These are phyloP conservation scores for Micromonas pusilla DNA, from an alignment of 139 green algal genomes.

Conservation along the genomic window DNA sequence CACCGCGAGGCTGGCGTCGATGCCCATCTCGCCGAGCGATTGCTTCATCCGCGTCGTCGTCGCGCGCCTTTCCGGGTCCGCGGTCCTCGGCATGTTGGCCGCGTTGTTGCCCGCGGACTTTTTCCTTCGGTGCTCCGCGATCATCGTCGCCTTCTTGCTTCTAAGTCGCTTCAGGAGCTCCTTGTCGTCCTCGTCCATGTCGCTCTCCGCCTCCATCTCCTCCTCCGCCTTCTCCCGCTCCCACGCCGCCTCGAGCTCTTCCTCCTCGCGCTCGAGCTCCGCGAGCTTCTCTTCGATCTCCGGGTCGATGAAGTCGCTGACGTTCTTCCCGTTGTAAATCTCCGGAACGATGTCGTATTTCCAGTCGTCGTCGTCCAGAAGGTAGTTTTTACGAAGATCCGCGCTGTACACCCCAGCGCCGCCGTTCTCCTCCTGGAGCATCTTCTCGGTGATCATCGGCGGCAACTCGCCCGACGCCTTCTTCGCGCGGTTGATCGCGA, in stretches of 20 bases:
- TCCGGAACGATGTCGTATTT: constrained; percentile 96
- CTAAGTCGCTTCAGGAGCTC: constrained; percentile 58
- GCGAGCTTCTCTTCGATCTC: constrained; percentile 92
- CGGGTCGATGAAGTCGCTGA: constrained; percentile 93
- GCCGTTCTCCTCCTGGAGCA: constrained; percentile 78
- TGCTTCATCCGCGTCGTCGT: constrained; percentile 43
- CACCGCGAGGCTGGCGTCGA: constrained; percentile 74
- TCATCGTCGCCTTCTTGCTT: constrained; percentile 58
- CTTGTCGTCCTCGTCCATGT: constrained; percentile 30
- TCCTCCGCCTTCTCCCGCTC: constrained; percentile 57
- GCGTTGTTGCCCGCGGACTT: constrained; percentile 53
- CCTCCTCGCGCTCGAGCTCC: constrained; percentile 88
- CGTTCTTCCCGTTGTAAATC: constrained; percentile 92
- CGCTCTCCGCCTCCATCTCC: constrained; percentile 21
- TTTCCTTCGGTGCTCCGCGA: constrained; percentile 65
- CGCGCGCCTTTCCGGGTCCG: constrained; percentile 42
- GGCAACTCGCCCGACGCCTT: constrained; percentile 25
- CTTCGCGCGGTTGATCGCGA: constrained; percentile 36
- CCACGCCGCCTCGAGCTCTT: constrained; percentile 41
- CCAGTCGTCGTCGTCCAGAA: constrained; percentile 71
- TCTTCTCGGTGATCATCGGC: constrained; percentile 42
- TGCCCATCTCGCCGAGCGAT: constrained; percentile 67
- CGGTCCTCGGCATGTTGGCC: constrained; percentile 51
- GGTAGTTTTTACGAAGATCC: constrained; percentile 81
- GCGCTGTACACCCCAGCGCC: constrained; percentile 88